phyloP scores from a whole-genome alignment of 2,329 filamentous ascomycete species.

The Knoxdaviesia proteae region DNA sequence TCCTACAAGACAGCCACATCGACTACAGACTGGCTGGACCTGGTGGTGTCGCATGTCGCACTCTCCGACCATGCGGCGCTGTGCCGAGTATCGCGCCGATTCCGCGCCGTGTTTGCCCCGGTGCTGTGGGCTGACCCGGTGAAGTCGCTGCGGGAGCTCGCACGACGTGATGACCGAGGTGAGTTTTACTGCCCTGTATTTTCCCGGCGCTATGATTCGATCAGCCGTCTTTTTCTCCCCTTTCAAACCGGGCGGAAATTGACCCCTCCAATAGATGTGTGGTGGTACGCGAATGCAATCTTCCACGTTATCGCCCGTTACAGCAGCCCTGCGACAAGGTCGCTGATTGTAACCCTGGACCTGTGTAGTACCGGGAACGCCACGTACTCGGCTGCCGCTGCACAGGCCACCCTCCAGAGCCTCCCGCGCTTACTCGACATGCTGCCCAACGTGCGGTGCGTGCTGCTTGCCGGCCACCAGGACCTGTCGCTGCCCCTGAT shows the following conservation, averaged over 20 bases:
- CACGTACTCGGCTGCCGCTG: slow-evolving; percentile 19
- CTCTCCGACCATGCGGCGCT: slow-evolving; percentile 20
- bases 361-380: slow-evolving; percentile 20
- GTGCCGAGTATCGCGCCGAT: slow-evolving; percentile 25
- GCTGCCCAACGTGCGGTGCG: slow-evolving; percentile 22
- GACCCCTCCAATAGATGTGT: background rate
- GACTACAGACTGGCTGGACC: slow-evolving; percentile 24
- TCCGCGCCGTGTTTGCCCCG: slow-evolving; percentile 27
- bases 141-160: slow-evolving; percentile 15
- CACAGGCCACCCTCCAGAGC: slow-evolving; percentile 15
- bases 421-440: slow-evolving; percentile 16
- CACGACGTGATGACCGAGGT: slow-evolving; percentile 20
- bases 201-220: background rate
- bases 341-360: slow-evolving; percentile 25
- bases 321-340: slow-evolving; percentile 17
- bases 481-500: slow-evolving; percentile 10
- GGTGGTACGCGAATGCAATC: slow-evolving; percentile 8
- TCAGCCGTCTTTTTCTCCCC: background rate
- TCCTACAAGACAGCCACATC: slow-evolving; percentile 30
- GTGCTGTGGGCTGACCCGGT: slow-evolving; percentile 31
- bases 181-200: background rate
- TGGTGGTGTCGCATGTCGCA: slow-evolving; percentile 23
- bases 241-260: background rate
- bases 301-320: slow-evolving; percentile 13
- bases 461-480: slow-evolving; percentile 26